A percentile compares a stretch with the other conserved stretches of the same genome.
Conservation (phyloP, 768 basidiomycete species). For the Lactarius akahatsu region DNA sequence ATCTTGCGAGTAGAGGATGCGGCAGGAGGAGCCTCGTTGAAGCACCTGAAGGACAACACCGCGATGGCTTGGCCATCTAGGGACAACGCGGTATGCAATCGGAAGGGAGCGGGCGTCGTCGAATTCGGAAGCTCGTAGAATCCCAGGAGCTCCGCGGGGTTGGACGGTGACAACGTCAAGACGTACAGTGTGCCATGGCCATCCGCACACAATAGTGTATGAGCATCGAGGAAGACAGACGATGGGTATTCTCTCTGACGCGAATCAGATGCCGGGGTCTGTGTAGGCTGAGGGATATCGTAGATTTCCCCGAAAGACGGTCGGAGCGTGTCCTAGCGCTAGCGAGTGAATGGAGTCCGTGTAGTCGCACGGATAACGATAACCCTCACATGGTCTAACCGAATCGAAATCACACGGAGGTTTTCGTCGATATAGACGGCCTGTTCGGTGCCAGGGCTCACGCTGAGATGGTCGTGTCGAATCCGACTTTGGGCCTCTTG, state of each 20-base stretch:
- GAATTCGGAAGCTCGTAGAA: slow-evolving; percentile 47
- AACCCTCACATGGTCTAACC: slow-evolving; percentile 54
- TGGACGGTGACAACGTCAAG: slow-evolving; percentile 45
- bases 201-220: slow-evolving; percentile 59
- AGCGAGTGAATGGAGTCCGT: slow-evolving; percentile 13
- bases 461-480: slow-evolving; percentile 75
- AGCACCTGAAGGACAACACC: slow-evolving; percentile 60
- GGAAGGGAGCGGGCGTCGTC: slow-evolving; percentile 40
- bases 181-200: slow-evolving; percentile 69
- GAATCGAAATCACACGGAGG: slow-evolving; percentile 58
- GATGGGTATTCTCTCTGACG: slow-evolving; percentile 75
- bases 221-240: slow-evolving; percentile 52
- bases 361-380: slow-evolving; percentile 17
- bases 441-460: slow-evolving; percentile 45
- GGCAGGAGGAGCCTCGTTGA: slow-evolving; percentile 9
- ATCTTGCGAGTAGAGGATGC: slow-evolving; percentile 30
- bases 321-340: slow-evolving; percentile 48
- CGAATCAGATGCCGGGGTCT: slow-evolving; percentile 40
- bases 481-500: slow-evolving; percentile 84
- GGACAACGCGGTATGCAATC: slow-evolving; percentile 43
- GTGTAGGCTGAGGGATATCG: slow-evolving; percentile 57
- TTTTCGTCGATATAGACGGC: slow-evolving; percentile 70
- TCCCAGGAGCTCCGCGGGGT: slow-evolving; percentile 49
- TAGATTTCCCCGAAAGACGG: slow-evolving; percentile 58
- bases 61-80: slow-evolving; percentile 45